A percentile compares a stretch with the other conserved stretches of the same genome.
phyloP scores from a whole-genome alignment of 2,329 filamentous ascomycete genomes.

The Fusarium liriodendri region DNA sequence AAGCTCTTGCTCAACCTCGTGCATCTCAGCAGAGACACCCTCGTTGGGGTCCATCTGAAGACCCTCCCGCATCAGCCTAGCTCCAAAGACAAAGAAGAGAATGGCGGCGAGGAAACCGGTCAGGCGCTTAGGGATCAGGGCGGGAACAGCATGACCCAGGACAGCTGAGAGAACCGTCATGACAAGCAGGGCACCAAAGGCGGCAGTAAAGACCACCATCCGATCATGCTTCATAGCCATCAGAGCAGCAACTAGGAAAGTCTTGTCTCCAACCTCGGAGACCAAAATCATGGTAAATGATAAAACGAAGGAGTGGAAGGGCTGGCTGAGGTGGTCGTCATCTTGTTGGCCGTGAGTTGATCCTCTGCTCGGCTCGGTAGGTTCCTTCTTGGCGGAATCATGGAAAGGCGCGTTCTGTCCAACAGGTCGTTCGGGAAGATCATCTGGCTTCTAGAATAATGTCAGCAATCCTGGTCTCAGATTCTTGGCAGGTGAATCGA shows the following conservation, averaged over 20 bases:
- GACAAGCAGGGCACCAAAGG: slow-evolving; percentile 88
- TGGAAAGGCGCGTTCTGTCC: slow-evolving; percentile 79
- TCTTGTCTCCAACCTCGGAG: slow-evolving; percentile 98
- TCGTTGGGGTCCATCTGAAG: slow-evolving; percentile 89
- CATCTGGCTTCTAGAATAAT: slow-evolving; percentile 75
- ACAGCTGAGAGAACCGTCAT: slow-evolving; percentile 97
- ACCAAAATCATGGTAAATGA: slow-evolving; percentile 98
- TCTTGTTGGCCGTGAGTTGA: slow-evolving; percentile 54
- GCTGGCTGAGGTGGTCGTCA: slow-evolving; percentile 77
- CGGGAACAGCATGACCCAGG: slow-evolving; percentile 90
- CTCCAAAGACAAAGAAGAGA: slow-evolving; percentile 91
- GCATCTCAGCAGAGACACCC: slow-evolving; percentile 96
- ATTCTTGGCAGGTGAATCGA: not conserved
- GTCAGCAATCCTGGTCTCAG: slow-evolving; percentile 27
- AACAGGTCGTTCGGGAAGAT: slow-evolving; percentile 82
- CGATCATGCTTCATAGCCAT: slow-evolving; percentile 99
- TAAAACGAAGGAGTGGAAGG: slow-evolving; percentile 88
- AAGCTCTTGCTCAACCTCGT: slow-evolving; percentile 93
- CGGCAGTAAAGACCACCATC: slow-evolving; percentile 91
- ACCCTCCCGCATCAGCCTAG: slow-evolving; percentile 85
- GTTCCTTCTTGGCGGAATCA: slow-evolving; percentile 72
- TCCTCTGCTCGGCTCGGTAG: slow-evolving; percentile 61
- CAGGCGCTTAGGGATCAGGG: slow-evolving; percentile 88
- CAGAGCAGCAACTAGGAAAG: slow-evolving; percentile 93
- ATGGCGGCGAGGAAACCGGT: slow-evolving; percentile 88